Conservation (phyloP, 148 eudicot species). For the Spergularia bocconei region DNA sequence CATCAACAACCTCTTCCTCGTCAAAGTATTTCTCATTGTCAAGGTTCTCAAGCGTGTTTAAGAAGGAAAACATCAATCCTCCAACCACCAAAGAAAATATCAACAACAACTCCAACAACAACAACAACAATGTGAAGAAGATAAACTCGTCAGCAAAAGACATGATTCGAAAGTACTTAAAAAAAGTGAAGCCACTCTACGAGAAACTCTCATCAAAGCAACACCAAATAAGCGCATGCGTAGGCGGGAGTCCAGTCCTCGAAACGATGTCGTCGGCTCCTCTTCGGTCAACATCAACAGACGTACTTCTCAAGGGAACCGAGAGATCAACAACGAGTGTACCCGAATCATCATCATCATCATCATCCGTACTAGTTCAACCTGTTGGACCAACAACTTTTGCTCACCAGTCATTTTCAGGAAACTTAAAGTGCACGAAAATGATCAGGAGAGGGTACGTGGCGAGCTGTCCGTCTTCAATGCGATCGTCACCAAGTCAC, state of each 20-base stretch:
- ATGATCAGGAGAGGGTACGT: conserved; percentile 36
- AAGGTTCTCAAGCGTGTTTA: conserved; percentile 66
- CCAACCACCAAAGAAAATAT: background rate
- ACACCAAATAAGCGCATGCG: background rate
- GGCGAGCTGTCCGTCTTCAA: conserved; percentile 85
- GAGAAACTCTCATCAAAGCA: conserved; percentile 56
- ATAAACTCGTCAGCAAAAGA: conserved; percentile 63
- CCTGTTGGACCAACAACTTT: background rate
- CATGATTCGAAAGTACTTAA: conserved; percentile 66
- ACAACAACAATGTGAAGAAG: conserved; percentile 28
- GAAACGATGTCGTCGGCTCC: conserved; percentile 10
- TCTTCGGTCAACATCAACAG: background rate
- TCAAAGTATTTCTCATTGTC: conserved; percentile 60
- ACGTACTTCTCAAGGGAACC: conserved; percentile 10
- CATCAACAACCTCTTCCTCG: conserved; percentile 11
- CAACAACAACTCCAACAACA: background rate
- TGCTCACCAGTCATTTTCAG: conserved; percentile 49
- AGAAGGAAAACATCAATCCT: conserved; percentile 34
- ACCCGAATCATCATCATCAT: too few relatives aligned
- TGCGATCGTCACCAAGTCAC: conserved; percentile 84
- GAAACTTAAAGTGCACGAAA: conserved; percentile 49
- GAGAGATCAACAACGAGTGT: background rate
- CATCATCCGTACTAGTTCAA: background rate
- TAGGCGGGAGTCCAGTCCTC: conserved; percentile 6
- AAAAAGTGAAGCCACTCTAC: conserved; percentile 77